Evolutionary conservation across 1,284 basidiomycete genomes (phyloP), one percentile per base, ranked within the genome.

Genomic region (Retiboletus fuscus): DNA sequence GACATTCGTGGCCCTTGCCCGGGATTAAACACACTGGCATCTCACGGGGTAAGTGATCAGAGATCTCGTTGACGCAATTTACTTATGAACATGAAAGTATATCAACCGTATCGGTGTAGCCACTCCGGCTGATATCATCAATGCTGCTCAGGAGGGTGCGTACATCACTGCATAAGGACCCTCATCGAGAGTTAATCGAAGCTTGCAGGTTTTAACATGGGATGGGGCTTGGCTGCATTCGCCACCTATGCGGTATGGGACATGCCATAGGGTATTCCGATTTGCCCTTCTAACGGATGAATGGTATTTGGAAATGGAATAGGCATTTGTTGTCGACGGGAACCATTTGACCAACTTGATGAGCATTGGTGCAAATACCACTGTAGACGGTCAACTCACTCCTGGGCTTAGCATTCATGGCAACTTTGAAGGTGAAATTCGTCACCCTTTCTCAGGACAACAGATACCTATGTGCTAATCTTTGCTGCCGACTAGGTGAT

Each of bases 1-100:
- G 80, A 83, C 44, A 74, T 82, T n/a, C 78, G 91, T 30, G 82
- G 85, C 15, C 86, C 86, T 2, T 87, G 87, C 67, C 87, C 89
- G 6, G 90, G 83, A 18, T 77, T 87, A 44, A 88, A 87, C 69
- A 78, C 85, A 2, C 78, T 87, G 26, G 85, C 85, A 24, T 87
- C 86, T 75, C 84, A 86, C 49, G 83, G 85, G 34, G 78, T 79
- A 26, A 72, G 77, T 71, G 34, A 24, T 39, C 20, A 1, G 15
- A 24, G 8, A 26, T 41, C 15, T 62, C 15, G 1, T 16, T 34
- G 41, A 60, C 7, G 12, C 2, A 3, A 34, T 60, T 66, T 58
- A 26, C 34, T 7, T 41, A 58, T 22, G 15, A 5, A 28, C 44
- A 24, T 13, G 3, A 51, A 51, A 78, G 79, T 81, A 81, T 47